Conservation (phyloP, 2,329 filamentous ascomycete genomes). For the Chaetoscypha palmicola region DNA sequence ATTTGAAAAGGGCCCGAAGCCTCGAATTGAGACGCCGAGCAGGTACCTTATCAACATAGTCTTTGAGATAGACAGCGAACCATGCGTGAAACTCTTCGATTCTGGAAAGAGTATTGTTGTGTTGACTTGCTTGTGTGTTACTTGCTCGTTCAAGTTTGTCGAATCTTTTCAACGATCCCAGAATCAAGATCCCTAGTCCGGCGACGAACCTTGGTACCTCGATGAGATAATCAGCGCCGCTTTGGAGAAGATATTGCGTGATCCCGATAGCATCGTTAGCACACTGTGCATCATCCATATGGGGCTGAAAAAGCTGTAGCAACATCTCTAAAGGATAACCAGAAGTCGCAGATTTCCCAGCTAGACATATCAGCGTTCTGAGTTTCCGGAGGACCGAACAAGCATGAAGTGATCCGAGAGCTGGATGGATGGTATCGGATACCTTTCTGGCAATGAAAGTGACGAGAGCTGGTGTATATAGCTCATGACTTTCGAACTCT, state of each 20-base stretch:
- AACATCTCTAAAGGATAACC: constrained; percentile 89
- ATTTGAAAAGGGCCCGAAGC: constrained; percentile 61
- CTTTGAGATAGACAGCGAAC: constrained; percentile 63
- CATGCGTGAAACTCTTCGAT: constrained; percentile 71
- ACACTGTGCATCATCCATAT: constrained; percentile 76
- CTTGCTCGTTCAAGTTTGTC: constrained; percentile 67
- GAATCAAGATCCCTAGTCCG: constrained; percentile 70
- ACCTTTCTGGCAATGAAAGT: constrained; percentile 69
- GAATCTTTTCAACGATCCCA: constrained; percentile 73
- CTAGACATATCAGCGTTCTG: constrained; percentile 70
- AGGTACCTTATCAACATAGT: constrained; percentile 44
- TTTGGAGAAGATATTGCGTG: constrained; percentile 71
- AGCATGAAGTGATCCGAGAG: constrained; percentile 78
- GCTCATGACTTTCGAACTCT: constrained; percentile 51
- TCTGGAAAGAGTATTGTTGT: constrained; percentile 67
- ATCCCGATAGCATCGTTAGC: constrained; percentile 86
- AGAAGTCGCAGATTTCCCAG: constrained; percentile 62
- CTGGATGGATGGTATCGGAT: constrained; percentile 72
- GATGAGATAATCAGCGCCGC: constrained; percentile 57
- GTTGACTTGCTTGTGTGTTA: constrained; percentile 79
- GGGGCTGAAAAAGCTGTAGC: constrained; percentile 69
- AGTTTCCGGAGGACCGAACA: constrained; percentile 83
- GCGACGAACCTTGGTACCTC: constrained; percentile 68
- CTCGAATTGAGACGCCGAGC: constrained; percentile 39
- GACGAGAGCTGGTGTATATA: constrained; percentile 73